Evolutionary conservation across 495 filamentous ascomycete genomes (phyloP).

Genomic region (Penicillium silybi): DNA sequence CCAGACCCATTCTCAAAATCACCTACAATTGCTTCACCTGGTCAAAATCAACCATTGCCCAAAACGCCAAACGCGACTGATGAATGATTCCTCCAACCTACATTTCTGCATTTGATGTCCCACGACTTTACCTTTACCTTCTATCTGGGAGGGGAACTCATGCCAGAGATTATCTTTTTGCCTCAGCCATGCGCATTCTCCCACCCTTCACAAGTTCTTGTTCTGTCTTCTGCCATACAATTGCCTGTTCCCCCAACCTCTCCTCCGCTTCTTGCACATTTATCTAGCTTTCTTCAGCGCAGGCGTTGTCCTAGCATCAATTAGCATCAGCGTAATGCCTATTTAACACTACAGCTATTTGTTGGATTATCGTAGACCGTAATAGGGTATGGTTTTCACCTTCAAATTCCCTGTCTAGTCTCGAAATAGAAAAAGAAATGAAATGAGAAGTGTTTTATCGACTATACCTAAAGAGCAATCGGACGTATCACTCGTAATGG

Average conservation of each 20-base stretch:
- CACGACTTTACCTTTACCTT: background rate
- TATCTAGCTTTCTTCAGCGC: constrained; percentile 31
- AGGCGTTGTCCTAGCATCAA: constrained; percentile 31
- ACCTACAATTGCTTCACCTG: background rate
- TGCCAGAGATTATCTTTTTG: background rate
- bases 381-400: background rate
- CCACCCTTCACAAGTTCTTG: constrained; percentile 4
- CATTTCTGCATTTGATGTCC: background rate
- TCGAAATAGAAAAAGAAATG: background rate
- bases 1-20: background rate
- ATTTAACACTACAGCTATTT: constrained; percentile 7
- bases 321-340: constrained; percentile 31
- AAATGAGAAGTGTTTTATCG: background rate
- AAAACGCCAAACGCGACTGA: background rate
- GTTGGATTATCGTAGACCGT: background rate
- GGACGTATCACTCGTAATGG: background rate
- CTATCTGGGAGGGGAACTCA: background rate
- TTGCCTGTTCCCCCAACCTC: constrained; percentile 1
- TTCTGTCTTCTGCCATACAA: constrained; percentile 8
- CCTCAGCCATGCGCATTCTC: background rate
- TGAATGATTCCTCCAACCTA: background rate
- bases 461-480: background rate
- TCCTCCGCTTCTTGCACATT: constrained; percentile 10
- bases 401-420: background rate
- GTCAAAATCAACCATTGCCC: background rate